These are phyloP conservation scores for Babesia ovis DNA, from an alignment of 169 alveolate genomes.

Conservation along the genomic window DNA sequence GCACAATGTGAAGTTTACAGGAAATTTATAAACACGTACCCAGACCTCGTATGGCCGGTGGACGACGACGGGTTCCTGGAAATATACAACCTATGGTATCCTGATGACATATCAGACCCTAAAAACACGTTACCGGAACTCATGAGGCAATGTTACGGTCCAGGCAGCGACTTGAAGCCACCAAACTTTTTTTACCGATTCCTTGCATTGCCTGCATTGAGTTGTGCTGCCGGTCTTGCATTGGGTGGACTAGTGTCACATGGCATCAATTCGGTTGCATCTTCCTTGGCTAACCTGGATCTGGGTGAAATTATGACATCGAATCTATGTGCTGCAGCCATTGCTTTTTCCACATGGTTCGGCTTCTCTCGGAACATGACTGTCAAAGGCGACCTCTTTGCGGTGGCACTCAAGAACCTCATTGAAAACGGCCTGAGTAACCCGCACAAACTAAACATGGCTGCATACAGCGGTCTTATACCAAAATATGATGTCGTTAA, in stretches of 20 bases:
- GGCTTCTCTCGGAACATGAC: conserved; percentile 34
- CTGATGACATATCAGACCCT: conserved; percentile 13
- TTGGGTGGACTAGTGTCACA: conserved; percentile 10
- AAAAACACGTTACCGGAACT: conserved; percentile 7
- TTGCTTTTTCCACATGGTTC: conserved; percentile 19
- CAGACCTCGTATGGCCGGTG: conserved; percentile 60
- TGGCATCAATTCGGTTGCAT: neutral
- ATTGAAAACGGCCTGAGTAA: conserved; percentile 20
- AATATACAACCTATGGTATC: conserved; percentile 48
- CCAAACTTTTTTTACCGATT: conserved; percentile 25
- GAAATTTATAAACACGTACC: conserved; percentile 33
- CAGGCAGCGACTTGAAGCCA: conserved; percentile 9
- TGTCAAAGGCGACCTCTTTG: conserved; percentile 25
- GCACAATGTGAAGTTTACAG: conserved; percentile 34
- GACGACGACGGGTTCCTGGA: conserved; percentile 49
- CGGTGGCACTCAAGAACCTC: conserved; percentile 21
- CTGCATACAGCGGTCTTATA: conserved; percentile 29
- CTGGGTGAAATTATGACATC: neutral
- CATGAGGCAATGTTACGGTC: conserved; percentile 37
- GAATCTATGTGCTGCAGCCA: conserved; percentile 14
- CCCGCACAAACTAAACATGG: neutral
- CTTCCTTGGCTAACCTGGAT: neutral
- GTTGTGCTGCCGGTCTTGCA: conserved; percentile 34
- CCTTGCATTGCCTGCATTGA: conserved; percentile 24
- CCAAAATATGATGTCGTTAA: conserved; percentile 14